Base-by-base conservation (phyloP, 768 basidiomycete species). In the Ramaria sp. region DNA sequence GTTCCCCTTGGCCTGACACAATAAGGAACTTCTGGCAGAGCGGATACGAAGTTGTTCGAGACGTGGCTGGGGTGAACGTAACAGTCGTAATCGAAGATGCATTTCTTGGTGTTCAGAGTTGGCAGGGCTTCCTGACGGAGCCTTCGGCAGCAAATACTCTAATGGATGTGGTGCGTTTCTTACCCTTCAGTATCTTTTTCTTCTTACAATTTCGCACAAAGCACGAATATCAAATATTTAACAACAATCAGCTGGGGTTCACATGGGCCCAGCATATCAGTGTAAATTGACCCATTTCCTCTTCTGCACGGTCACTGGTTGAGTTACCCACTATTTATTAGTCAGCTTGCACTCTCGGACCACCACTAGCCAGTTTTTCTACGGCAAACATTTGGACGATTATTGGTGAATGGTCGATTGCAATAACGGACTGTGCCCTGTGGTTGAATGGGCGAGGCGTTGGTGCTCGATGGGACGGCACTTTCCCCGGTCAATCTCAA, bases 391-490 rank as follows among this genome's bases (percentile, higher is more conserved):
- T 89, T 30, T 88, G 82, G 82, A 88, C 85, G 1, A 70, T 88
- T 28, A 72, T 83, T 12, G 87, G 88, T 22, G 89, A 92, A 71
- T 92, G 85, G 81, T 84, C 85, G 15, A 79, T 74, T 20, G 81
- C 85, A 0, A 66, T 74, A 8, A 88, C 85, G 0, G 86, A 88
- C 64, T 91, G 88, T 61, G 82, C 88, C 0, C 67, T 67, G 60
- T 90, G 84, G 83, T 71, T 92, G 7, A 91, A 90, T 63, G 89
- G 89, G 0, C 74, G 85, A 39, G 82, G 81, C 20, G 70, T 76
- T 36, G 87, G 87, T 12, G 69, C 82, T 0, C 74, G 83, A 16
- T 88, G 83, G 81, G 83, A 89, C 55, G 77, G 76, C 10, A 77
- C 76, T 3, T 73, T 67, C 52, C 61, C 69, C 30, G 70, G 72